These are phyloP conservation scores for Polymyxa betae DNA, from an alignment of 208 protist species.

Conservation along the genomic window DNA sequence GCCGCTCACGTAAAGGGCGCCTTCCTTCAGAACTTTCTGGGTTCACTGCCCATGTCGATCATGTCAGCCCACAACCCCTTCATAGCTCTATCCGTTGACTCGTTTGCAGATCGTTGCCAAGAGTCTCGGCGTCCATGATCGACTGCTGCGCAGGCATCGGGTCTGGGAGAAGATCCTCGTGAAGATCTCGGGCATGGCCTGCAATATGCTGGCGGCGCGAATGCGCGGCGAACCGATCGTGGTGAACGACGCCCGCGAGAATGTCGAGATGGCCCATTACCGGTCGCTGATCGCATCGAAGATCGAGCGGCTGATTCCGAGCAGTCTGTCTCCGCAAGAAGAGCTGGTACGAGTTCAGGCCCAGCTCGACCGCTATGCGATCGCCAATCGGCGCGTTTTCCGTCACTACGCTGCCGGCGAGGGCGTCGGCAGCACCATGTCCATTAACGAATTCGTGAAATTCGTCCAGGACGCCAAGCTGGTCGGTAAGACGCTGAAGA, in stretches of 20 bases:
- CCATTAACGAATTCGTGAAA: constrained; percentile 45
- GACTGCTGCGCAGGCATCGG: neutral
- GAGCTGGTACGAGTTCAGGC: constrained; percentile 35
- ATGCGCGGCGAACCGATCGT: constrained; percentile 52
- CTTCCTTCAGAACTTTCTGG: neutral
- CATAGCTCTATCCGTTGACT: neutral
- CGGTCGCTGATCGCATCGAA: neutral
- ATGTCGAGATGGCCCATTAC: constrained; percentile 27
- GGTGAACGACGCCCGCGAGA: constrained; percentile 47
- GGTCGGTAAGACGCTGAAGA: constrained; percentile 34
- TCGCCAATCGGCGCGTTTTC: constrained; percentile 30
- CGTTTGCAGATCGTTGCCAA: neutral
- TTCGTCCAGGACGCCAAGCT: constrained; percentile 53
- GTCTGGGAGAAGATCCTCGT: constrained; percentile 11
- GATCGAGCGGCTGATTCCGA: constrained; percentile 26
- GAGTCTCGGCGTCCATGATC: neutral
- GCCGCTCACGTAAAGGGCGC: neutral
- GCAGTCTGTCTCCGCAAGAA: constrained; percentile 1
- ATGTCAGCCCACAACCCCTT: neutral
- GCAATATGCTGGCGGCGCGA: neutral
- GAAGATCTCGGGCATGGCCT: neutral
- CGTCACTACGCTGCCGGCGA: constrained; percentile 44
- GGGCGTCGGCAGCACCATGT: constrained; percentile 52
- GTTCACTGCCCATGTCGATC: neutral
- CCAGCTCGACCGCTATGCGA: neutral